Evolutionary conservation across 2,329 filamentous ascomycete genomes (phyloP).

Genomic region (Stenocarpella maydis): DNA sequence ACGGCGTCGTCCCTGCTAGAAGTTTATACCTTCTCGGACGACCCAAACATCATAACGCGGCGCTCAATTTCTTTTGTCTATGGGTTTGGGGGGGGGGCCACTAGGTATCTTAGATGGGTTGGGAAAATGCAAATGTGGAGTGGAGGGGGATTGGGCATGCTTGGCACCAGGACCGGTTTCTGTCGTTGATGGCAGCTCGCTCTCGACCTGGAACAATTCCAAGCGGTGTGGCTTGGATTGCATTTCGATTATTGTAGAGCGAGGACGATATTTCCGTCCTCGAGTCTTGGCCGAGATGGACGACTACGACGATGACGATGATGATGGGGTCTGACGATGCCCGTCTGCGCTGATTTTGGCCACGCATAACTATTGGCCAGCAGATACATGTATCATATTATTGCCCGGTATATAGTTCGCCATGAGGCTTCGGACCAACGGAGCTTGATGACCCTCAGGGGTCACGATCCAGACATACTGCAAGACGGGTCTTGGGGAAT

Average conservation of each 20-base stretch:
- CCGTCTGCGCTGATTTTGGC: neutral
- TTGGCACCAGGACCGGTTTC: neutral
- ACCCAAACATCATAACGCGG: neutral
- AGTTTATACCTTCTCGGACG: neutral
- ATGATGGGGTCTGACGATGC: constrained; percentile 12
- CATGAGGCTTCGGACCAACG: constrained; percentile 21
- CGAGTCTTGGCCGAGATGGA: constrained; percentile 1
- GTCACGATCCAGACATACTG: neutral
- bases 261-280: neutral
- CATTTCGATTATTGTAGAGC: neutral
- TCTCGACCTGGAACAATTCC: neutral
- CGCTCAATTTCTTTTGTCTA: constrained; percentile 4
- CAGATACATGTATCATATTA: constrained; percentile 23
- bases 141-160: neutral
- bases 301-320: neutral
- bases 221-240: neutral
- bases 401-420: constrained; percentile 22
- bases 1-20: neutral
- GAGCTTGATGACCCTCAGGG: neutral
- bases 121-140: constrained; percentile 1
- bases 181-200: constrained; percentile 4
- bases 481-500: constrained; percentile 7
- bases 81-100: no score
- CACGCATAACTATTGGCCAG: neutral
- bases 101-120: constrained; percentile 2